Conservation (phyloP, 2,329 filamentous ascomycete genomes). For the Alternaria alternata region DNA sequence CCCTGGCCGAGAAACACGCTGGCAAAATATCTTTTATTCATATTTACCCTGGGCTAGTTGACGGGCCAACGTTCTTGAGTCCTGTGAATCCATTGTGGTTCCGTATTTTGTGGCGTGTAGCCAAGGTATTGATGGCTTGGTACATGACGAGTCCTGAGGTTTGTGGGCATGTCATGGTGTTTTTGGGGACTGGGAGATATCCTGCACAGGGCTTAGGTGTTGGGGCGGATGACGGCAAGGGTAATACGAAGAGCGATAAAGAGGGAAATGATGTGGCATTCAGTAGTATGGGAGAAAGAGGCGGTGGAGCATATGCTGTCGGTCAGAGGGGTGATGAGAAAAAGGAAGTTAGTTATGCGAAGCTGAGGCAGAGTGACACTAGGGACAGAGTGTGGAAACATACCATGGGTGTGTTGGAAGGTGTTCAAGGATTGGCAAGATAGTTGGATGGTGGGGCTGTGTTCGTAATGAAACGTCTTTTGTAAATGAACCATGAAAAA, state of each 20-base stretch:
- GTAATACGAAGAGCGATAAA: neutral
- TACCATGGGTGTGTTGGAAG: constrained; percentile 28
- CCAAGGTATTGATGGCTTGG: constrained; percentile 21
- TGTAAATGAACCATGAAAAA: neutral
- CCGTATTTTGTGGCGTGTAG: constrained; percentile 32
- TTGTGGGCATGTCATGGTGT: too few relatives aligned
- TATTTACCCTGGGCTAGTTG: constrained; percentile 45
- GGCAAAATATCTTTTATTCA: constrained; percentile 43
- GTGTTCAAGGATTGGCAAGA: neutral
- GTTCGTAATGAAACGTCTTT: neutral
- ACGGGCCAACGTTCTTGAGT: constrained; percentile 36
- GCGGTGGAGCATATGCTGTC: constrained; percentile 40
- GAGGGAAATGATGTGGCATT: constrained; percentile 14
- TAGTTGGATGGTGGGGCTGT: neutral
- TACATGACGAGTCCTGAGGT: too few relatives aligned
- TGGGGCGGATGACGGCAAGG: constrained; percentile 19
- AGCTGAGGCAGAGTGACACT: constrained; percentile 34
- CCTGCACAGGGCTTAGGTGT: too few relatives aligned
- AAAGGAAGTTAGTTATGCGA: constrained; percentile 26
- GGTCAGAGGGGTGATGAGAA: constrained; percentile 32
- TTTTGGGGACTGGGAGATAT: too few relatives aligned
- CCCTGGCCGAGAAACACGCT: constrained; percentile 32
- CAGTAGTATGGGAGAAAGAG: constrained; percentile 31
- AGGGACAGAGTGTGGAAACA: constrained; percentile 44
- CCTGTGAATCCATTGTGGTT: constrained; percentile 42